Evolutionary conservation across 768 basidiomycete species (phyloP), one percentile per base, ranked within the genome.

Genomic region (Tricholoma sp.): DNA sequence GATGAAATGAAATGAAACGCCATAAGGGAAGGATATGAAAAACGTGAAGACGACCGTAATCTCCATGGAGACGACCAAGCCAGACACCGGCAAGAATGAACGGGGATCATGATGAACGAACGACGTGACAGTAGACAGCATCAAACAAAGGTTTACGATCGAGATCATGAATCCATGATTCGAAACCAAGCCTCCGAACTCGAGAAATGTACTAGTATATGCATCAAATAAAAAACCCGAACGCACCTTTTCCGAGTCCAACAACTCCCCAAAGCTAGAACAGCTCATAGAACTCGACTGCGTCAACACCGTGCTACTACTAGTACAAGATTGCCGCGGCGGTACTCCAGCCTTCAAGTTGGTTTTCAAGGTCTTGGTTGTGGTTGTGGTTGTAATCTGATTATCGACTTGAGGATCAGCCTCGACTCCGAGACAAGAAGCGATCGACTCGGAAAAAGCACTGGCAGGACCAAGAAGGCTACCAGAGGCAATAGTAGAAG

Each of bases 261-360:
- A 50, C 11, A 68, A 37, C 55, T 68, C 69, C 1, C 71, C 70
- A 34, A 69, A 69, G 52, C 69, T 72, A 5, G 70, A 70, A 14
- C 41, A 58, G 43, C 51, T 58, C 32, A 34, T 29, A 47, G 57
- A 47, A 50, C 47, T 50, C 27, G 47, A 50, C n/a, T 55, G 39
- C 4, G 21, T 47, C 11, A 39, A 24, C 9, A 19, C 54, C 32
- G 24, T 27, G 24, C 43, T 21, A 19, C 16, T 52, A 19, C 21
- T 18, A n/a, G 27, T 52, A 19, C 21, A 31, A n/a, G 27, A 31
- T 22, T 49, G 47, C n/a, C n/a, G n/a, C n/a, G 24, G 24, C 27
- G 27, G 22, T 3, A 8, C 24, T 49, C 24, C 16, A 29, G 47
- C n/a, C n/a, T n/a, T n/a, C n/a, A n/a, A n/a, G n/a, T n/a, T n/a